Conservation (phyloP, 2,329 filamentous ascomycete species). For the Aspergillus pseudonomiae region DNA sequence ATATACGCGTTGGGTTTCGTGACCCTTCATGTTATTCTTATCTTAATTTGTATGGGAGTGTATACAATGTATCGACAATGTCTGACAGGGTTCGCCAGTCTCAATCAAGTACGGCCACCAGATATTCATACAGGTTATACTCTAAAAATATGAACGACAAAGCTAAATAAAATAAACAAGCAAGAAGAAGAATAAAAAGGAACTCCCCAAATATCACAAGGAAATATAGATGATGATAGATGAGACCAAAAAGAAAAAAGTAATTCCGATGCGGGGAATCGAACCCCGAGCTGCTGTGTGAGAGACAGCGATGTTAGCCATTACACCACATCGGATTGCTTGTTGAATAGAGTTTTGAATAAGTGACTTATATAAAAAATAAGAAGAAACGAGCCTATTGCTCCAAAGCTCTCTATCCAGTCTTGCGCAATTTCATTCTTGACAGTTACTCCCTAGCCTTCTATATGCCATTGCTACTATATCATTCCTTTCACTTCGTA, state of each 20-base stretch:
- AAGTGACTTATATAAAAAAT: neutral
- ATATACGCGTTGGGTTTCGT: neutral
- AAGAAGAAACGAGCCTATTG: neutral
- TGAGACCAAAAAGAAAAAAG: neutral
- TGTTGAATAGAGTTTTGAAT: neutral
- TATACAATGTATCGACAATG: neutral
- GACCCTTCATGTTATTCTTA: neutral
- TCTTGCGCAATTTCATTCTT: too few relatives aligned
- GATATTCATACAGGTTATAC: neutral
- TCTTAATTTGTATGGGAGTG: neutral
- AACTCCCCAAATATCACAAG: neutral
- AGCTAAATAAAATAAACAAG: too few relatives aligned
- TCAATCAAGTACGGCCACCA: neutral
- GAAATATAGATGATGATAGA: neutral
- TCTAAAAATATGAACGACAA: too few relatives aligned
- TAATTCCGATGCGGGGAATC: constrained; percentile 2
- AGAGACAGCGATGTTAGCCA: constrained; percentile 4
- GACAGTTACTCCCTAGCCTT: neutral
- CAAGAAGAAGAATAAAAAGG: neutral
- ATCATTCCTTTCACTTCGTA: neutral
- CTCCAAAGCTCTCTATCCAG: too few relatives aligned
- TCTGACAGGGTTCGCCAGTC: neutral
- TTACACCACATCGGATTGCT: neutral
- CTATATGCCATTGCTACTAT: neutral
- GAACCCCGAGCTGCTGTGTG: constrained; percentile 5